These are phyloP conservation scores for Wickerhamiella allomyrinae DNA, from an alignment of 805 yeast genomes.

Conservation along the genomic window DNA sequence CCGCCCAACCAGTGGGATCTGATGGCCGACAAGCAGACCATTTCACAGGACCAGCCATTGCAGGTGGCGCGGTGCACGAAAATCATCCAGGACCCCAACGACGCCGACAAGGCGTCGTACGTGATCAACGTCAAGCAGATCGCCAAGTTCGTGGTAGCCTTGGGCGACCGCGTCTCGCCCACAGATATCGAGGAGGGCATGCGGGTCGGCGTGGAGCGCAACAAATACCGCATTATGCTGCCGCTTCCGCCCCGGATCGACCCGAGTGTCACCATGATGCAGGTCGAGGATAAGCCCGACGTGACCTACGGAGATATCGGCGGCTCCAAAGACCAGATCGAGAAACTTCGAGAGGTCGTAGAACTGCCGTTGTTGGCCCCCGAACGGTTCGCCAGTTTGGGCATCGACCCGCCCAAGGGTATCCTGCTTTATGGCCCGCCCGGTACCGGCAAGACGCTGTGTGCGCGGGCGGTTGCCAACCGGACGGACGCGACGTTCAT, in stretches of 20 bases:
- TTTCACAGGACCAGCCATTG: conserved; percentile 86
- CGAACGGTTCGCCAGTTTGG: conserved; percentile 89
- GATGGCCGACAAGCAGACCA: conserved; percentile 85
- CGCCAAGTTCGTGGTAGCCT: conserved; percentile 92
- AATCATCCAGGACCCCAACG: conserved; percentile 42
- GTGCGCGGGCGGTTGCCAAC: conserved; percentile 98
- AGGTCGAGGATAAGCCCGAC: conserved; percentile 98
- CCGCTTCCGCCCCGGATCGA: conserved; percentile 97
- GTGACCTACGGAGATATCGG: conserved; percentile 97
- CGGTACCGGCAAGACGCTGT: conserved; percentile 95
- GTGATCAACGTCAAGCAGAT: conserved; percentile 95
- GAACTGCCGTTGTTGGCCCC: conserved; percentile 89
- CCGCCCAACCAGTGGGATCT: conserved; percentile 97
- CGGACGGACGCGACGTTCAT: conserved; percentile 98
- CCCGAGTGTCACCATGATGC: conserved; percentile 98
- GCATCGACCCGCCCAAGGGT: conserved; percentile 99
- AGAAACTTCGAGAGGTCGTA: conserved; percentile 88
- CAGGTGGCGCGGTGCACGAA: conserved; percentile 99
- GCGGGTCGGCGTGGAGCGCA: conserved; percentile 98
- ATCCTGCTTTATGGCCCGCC: conserved; percentile 94
- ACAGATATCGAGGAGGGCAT: conserved; percentile 99
- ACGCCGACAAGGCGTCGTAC: conserved; percentile 75
- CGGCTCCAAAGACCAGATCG: conserved; percentile 97
- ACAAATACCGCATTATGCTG: conserved; percentile 89
- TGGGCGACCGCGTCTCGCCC: conserved; percentile 94